phyloP scores from a whole-genome alignment of 768 basidiomycete genomes.

The Gloeostereum incarnatum region DNA sequence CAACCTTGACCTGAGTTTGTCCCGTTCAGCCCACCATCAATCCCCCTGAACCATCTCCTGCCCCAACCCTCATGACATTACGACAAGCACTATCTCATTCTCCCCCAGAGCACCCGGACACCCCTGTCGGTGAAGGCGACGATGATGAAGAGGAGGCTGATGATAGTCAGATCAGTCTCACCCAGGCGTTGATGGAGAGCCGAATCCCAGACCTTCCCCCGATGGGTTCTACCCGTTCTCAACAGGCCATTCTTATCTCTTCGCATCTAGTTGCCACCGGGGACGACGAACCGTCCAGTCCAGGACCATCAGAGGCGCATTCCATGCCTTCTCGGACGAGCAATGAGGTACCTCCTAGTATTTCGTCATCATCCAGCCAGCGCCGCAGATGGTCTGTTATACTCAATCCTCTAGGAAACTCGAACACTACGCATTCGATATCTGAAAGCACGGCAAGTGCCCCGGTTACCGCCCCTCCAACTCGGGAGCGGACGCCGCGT shows the following conservation, averaged over 20 bases:
- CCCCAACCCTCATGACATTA: slow-evolving; percentile 54
- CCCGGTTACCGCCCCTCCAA: slow-evolving; percentile 17
- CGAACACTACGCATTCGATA: slow-evolving; percentile 12
- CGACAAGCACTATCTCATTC: slow-evolving; percentile 51
- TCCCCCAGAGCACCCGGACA: slow-evolving; percentile 25
- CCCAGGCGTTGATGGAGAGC: slow-evolving; percentile 70
- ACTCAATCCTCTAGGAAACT: slow-evolving; percentile 37
- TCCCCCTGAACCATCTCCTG: slow-evolving; percentile 45
- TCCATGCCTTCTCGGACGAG: too few species aligned
- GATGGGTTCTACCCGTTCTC: slow-evolving; percentile 50
- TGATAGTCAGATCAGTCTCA: slow-evolving; percentile 62
- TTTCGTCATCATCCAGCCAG: slow-evolving; percentile 27
- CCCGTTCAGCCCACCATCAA: slow-evolving; percentile 24
- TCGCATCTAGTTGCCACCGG: slow-evolving; percentile 24
- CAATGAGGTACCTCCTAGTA: slow-evolving; percentile 12
- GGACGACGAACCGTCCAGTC: slow-evolving; percentile 38
- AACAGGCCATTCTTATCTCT: slow-evolving; percentile 61
- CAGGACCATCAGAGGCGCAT: slow-evolving; percentile 36
- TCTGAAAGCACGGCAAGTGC: slow-evolving; percentile 6
- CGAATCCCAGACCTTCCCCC: slow-evolving; percentile 70
- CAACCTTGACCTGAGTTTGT: slow-evolving; percentile 53
- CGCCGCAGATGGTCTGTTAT: slow-evolving; percentile 71
- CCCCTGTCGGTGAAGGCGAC: slow-evolving; percentile 28
- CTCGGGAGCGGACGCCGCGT: slow-evolving; percentile 14
- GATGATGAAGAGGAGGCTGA: slow-evolving; percentile 56